phyloP scores from a whole-genome alignment of 2,329 filamentous ascomycete genomes.

The Westerdykella sp. region DNA sequence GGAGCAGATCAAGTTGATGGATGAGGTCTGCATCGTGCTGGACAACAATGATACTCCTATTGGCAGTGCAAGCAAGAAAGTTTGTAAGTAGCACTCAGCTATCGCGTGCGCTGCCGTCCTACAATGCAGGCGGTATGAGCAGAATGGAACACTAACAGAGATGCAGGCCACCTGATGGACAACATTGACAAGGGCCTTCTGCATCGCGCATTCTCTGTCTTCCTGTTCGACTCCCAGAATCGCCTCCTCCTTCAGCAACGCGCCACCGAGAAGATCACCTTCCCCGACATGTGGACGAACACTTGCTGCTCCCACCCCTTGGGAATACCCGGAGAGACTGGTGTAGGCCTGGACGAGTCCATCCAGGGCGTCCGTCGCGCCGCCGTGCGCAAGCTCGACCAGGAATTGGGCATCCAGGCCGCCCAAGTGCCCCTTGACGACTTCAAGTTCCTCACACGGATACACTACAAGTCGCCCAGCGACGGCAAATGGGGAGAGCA shows the following conservation, averaged over 20 bases:
- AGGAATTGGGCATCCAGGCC: conserved; percentile 87
- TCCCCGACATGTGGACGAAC: conserved; percentile 99
- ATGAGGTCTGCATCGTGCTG: conserved; percentile 95
- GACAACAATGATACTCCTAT: conserved; percentile 90
- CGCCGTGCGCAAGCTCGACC: conserved; percentile 85
- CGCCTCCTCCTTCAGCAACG: conserved; percentile 92
- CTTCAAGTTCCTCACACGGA: conserved; percentile 90
- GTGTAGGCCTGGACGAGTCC: conserved; percentile 70
- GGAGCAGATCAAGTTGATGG: conserved; percentile 97
- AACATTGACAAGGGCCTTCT: conserved; percentile 96
- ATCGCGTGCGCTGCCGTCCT: neutral
- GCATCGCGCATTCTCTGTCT: conserved; percentile 95
- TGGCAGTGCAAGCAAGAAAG: conserved; percentile 95
- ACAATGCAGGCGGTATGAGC: neutral
- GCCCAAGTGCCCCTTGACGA: conserved; percentile 85
- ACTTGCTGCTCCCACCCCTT: conserved; percentile 98
- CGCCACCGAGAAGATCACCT: conserved; percentile 95
- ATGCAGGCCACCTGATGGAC: conserved; percentile 87
- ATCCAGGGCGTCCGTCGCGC: conserved; percentile 84
- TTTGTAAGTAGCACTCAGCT: conserved; percentile 58
- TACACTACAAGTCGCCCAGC: conserved; percentile 96
- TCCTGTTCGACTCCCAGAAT: conserved; percentile 93
- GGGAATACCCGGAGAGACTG: conserved; percentile 85
- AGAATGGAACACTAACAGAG: conserved; percentile 8
- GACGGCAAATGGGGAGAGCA: conserved; percentile 99